phyloP scores from a whole-genome alignment of 371 early-diverging fungal species.

The Dichotomocladium elegans region DNA sequence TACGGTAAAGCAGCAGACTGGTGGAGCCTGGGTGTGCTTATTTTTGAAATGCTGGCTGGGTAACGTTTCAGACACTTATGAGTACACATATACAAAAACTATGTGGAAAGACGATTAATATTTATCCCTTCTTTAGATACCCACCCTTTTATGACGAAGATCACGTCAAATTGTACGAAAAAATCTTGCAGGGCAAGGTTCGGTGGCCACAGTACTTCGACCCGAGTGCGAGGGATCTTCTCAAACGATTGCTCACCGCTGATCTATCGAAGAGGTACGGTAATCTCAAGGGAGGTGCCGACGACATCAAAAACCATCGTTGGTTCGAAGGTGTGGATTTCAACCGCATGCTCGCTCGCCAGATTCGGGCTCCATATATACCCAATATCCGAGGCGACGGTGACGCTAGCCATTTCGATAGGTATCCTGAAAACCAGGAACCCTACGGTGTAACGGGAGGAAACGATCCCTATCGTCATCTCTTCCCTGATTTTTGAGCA shows the following conservation, averaged over 20 bases:
- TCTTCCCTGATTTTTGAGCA: slow-evolving; percentile 29
- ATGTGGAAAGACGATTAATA: background rate
- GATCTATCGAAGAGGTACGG: slow-evolving; percentile 91
- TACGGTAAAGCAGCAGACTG: slow-evolving; percentile 97
- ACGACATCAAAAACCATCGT: slow-evolving; percentile 88
- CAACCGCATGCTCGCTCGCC: slow-evolving; percentile 65
- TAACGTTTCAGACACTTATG: slow-evolving; percentile 1
- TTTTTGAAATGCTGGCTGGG: slow-evolving; percentile 59
- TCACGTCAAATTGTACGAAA: slow-evolving; percentile 91
- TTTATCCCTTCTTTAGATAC: slow-evolving; percentile 76
- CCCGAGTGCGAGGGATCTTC: slow-evolving; percentile 83
- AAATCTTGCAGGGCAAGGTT: slow-evolving; percentile 84
- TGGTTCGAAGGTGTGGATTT: slow-evolving; percentile 98
- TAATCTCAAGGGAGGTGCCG: slow-evolving; percentile 83
- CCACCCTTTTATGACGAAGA: slow-evolving; percentile 98
- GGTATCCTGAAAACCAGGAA: slow-evolving; percentile 79
- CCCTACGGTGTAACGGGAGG: slow-evolving; percentile 39
- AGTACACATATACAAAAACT: background rate
- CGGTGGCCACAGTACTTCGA: slow-evolving; percentile 92
- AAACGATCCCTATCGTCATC: slow-evolving; percentile 19
- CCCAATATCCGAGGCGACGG: slow-evolving; percentile 83
- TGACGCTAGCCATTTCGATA: slow-evolving; percentile 93
- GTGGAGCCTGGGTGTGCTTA: slow-evolving; percentile 95
- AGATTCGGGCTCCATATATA: slow-evolving; percentile 87
- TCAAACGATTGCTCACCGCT: slow-evolving; percentile 83